These are phyloP conservation scores for Debaryomyces udenii DNA, from an alignment of 1,139 yeast genomes.

Conservation along the genomic window DNA sequence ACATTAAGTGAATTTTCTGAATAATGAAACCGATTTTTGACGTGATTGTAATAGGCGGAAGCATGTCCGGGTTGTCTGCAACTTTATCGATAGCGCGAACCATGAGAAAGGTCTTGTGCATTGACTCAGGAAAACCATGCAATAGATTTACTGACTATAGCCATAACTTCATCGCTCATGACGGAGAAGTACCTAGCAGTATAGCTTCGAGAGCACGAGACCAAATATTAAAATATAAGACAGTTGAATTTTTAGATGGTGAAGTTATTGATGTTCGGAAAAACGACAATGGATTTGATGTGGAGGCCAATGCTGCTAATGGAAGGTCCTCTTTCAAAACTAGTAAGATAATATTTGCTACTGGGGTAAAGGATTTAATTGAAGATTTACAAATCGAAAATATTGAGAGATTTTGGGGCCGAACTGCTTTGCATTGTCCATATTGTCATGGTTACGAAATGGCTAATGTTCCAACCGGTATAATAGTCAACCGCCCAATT, in stretches of 20 bases:
- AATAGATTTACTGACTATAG: constrained; percentile 14
- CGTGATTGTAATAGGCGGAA: constrained; percentile 13
- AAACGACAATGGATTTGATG: neutral
- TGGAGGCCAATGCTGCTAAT: neutral
- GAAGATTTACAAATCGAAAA: neutral
- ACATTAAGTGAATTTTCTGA: no score
- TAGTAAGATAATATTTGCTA: neutral
- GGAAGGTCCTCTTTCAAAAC: neutral
- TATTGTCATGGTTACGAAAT: constrained; percentile 12
- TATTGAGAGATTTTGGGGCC: constrained; percentile 11
- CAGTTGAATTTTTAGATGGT: constrained; percentile 1
- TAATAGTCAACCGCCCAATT: neutral
- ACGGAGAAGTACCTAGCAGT: constrained; percentile 12
- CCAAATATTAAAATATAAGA: constrained; percentile 1
- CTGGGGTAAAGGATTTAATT: neutral
- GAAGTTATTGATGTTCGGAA: neutral
- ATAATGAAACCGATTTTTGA: no score
- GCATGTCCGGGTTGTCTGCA: constrained; percentile 14
- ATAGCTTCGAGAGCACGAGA: constrained; percentile 6
- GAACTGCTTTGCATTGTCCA: constrained; percentile 10
- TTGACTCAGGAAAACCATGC: constrained; percentile 15
- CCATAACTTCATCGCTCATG: constrained; percentile 13
- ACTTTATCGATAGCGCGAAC: constrained; percentile 14
- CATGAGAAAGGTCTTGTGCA: constrained; percentile 11
- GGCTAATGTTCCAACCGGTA: constrained; percentile 3